These are phyloP conservation scores for Martensiomyces pterosporus DNA, from an alignment of 192 early-diverging fungal genomes.

Conservation along the genomic window DNA sequence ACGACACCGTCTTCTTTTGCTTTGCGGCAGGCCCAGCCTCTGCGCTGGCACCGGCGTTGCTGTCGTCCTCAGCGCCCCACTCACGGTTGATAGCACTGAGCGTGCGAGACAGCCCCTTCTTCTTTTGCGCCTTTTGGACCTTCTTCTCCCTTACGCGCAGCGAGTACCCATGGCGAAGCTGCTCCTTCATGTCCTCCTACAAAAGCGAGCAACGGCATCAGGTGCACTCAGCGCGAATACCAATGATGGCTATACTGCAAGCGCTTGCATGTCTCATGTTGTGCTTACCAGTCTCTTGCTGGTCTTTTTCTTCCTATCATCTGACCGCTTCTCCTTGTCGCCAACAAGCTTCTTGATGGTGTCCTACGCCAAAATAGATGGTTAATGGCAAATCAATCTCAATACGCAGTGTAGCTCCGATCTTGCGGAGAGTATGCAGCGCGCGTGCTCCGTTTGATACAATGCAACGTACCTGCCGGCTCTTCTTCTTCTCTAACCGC, in stretches of 20 bases:
- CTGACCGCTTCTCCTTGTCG: conserved; percentile 20
- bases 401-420: not conserved
- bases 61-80: conserved; percentile 15
- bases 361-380: conserved; percentile 9
- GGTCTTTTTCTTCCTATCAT: conserved; percentile 29
- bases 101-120: conserved; percentile 19
- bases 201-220: too few species aligned
- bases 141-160: conserved; percentile 3
- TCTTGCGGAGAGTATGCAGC: too few species aligned
- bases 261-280: too few species aligned
- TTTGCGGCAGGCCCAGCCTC: conserved; percentile 1
- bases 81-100: conserved; percentile 40
- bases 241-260: too few species aligned
- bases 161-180: conserved; percentile 26
- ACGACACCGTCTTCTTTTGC: conserved; percentile 24
- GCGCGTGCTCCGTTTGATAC: not conserved
- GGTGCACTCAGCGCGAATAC: too few species aligned
- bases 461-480: conserved; percentile 28
- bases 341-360: conserved; percentile 27
- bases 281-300: conserved; percentile 19
- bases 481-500: conserved; percentile 31
- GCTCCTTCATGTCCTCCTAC: conserved; percentile 38
- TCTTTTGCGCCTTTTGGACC: conserved; percentile 11
- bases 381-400: not conserved
- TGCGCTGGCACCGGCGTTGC: not conserved